These are phyloP conservation scores for Elaeagnus macrophylla DNA, from an alignment of 306 rosid species.

Conservation along the genomic window DNA sequence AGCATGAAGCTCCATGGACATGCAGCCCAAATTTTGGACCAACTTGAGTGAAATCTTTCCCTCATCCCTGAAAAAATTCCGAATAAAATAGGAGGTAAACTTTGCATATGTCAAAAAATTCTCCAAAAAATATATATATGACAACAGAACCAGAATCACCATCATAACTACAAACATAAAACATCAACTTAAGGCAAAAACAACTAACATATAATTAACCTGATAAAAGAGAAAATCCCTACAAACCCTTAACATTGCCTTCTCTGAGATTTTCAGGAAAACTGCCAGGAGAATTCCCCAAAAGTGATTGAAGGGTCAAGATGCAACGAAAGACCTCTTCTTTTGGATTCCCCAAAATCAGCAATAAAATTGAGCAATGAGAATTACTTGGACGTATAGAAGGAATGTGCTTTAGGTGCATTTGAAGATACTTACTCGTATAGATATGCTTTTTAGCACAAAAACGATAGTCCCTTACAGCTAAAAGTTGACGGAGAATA, in stretches of 20 bases:
- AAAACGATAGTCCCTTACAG: constrained; percentile 65
- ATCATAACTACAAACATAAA: background rate
- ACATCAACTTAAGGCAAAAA: background rate
- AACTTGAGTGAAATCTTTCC: constrained; percentile 80
- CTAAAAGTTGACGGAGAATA: constrained; percentile 64
- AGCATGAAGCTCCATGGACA: constrained; percentile 58
- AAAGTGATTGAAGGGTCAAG: constrained; percentile 66
- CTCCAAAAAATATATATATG: background rate
- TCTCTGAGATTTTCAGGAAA: constrained; percentile 56
- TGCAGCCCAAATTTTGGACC: constrained; percentile 69
- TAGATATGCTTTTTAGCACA: constrained; percentile 71
- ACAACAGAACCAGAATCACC: background rate
- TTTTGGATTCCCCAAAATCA: constrained; percentile 44
- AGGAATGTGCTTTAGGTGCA: constrained; percentile 10
- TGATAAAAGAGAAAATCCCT: constrained; percentile 47
- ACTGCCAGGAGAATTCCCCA: constrained; percentile 87
- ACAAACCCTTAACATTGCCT: constrained; percentile 48
- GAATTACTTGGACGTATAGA: constrained; percentile 15
- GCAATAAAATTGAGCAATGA: constrained; percentile 11
- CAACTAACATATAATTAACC: constrained; percentile 35
- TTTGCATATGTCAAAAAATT: constrained; percentile 13
- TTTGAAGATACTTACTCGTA: constrained; percentile 45
- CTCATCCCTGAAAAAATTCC: constrained; percentile 63
- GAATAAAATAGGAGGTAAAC: constrained; percentile 16
- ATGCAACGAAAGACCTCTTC: constrained; percentile 83